A percentile compares a stretch with the other conserved stretches of the same genome.
Conservation (phyloP, 768 basidiomycete genomes). For the Podaxis sp. region DNA sequence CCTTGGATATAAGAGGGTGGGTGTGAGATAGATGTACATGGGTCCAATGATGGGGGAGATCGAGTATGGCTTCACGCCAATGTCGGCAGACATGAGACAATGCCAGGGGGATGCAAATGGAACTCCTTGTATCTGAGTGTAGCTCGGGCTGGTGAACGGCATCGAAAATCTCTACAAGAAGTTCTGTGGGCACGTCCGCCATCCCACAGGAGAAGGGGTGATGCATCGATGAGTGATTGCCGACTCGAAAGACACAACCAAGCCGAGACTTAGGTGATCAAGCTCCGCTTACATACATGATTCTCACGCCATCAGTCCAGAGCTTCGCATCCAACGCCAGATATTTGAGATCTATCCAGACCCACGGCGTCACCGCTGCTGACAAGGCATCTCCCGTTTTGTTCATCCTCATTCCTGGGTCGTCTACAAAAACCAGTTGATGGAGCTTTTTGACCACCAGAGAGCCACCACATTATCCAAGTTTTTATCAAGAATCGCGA, state of each 20-base stretch:
- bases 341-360: too few relatives aligned
- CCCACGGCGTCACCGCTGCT: too few relatives aligned
- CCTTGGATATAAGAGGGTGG: not conserved
- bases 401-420: too few relatives aligned
- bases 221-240: not conserved
- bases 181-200: constrained; percentile 1
- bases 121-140: constrained; percentile 3
- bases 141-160: not conserved
- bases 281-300: not conserved
- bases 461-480: too few relatives aligned
- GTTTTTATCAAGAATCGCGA: too few relatives aligned
- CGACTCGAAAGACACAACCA: too few relatives aligned
- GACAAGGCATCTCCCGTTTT: too few relatives aligned
- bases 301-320: not conserved
- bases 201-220: not conserved
- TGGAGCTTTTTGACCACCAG: too few relatives aligned
- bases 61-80: constrained; percentile 3
- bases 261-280: not conserved
- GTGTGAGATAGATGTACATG: constrained; percentile 7
- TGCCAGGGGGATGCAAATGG: not conserved
- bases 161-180: constrained; percentile 9
- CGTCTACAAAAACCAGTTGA: too few relatives aligned
- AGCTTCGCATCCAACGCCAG: too few relatives aligned
- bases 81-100: constrained; percentile 6
- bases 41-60: constrained; percentile 8